Conservation (phyloP, 306 rosid species). For the Styphnolobium japonicum region DNA sequence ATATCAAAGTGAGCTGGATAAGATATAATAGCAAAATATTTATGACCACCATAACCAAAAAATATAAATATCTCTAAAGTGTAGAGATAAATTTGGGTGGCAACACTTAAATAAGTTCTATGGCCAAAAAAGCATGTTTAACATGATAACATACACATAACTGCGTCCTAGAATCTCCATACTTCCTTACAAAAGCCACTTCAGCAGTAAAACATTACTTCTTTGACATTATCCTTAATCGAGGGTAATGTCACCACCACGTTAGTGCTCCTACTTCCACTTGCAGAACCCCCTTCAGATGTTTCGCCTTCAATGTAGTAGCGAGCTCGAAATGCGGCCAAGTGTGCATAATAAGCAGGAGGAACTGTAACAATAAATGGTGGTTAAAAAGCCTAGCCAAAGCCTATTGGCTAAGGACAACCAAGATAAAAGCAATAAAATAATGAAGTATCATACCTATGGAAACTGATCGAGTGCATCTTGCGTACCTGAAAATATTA, state of each 20-base stretch:
- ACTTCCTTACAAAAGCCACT: not conserved
- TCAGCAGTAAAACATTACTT: slow-evolving; percentile 43
- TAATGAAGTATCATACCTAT: slow-evolving; percentile 19
- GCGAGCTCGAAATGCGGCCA: slow-evolving; percentile 45
- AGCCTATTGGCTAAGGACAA: not conserved
- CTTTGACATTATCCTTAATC: slow-evolving; percentile 10
- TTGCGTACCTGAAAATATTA: slow-evolving; percentile 35
- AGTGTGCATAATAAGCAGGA: slow-evolving; percentile 50
- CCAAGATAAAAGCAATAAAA: not conserved
- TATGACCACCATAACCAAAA: no score
- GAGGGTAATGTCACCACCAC: slow-evolving; percentile 6
- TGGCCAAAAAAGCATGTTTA: not conserved
- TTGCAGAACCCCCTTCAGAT: slow-evolving; percentile 27
- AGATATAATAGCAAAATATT: no score
- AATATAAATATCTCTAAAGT: no score
- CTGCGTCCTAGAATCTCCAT: not conserved
- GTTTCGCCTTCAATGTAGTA: slow-evolving; percentile 33
- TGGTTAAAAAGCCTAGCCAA: not conserved
- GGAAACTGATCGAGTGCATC: slow-evolving; percentile 45
- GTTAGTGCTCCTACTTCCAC: not conserved
- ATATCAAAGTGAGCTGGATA: no score
- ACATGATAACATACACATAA: no score
- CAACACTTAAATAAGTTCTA: not conserved
- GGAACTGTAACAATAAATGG: slow-evolving; percentile 33
- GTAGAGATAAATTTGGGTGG: not conserved